phyloP scores from a whole-genome alignment of 805 yeast genomes.

The Monosporozyma solicola region DNA sequence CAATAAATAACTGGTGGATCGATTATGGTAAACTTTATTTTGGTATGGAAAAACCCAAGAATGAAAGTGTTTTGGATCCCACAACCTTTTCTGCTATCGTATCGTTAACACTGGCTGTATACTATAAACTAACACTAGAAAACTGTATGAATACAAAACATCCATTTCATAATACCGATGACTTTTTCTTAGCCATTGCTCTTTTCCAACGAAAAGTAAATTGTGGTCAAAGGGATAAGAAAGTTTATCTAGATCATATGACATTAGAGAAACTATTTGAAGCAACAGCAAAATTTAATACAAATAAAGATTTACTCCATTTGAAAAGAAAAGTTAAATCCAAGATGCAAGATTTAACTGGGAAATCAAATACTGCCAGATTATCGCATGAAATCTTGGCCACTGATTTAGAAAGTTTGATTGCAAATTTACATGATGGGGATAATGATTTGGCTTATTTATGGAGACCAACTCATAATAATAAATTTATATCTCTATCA shows the following conservation, averaged over 20 bases:
- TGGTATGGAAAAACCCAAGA: slow-evolving; percentile 28
- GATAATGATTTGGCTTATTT: slow-evolving; percentile 28
- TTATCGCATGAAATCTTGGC: slow-evolving; percentile 33
- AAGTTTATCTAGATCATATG: slow-evolving; percentile 46
- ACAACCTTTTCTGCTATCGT: slow-evolving; percentile 69
- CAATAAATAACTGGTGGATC: slow-evolving; percentile 77
- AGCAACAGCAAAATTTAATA: slow-evolving; percentile 36
- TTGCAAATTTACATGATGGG: slow-evolving; percentile 26
- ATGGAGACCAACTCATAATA: slow-evolving; percentile 33
- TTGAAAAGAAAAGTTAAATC: slow-evolving; percentile 60
- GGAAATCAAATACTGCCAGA: slow-evolving; percentile 30
- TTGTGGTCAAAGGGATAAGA: slow-evolving; percentile 20
- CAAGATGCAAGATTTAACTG: slow-evolving; percentile 59
- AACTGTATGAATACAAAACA: slow-evolving; percentile 63
- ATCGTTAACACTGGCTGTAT: slow-evolving; percentile 64
- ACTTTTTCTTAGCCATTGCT: slow-evolving; percentile 54
- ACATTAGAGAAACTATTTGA: slow-evolving; percentile 44
- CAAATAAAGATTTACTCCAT: slow-evolving; percentile 37
- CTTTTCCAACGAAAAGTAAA: slow-evolving; percentile 69
- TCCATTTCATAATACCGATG: slow-evolving; percentile 60
- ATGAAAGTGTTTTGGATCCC: slow-evolving; percentile 51
- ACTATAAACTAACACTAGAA: slow-evolving; percentile 53
- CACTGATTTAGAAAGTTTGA: slow-evolving; percentile 30
- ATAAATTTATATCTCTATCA: slow-evolving; percentile 3
- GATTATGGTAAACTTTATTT: slow-evolving; percentile 43